These are phyloP conservation scores for Dalbergia cochinchinensis DNA, from an alignment of 306 rosid genomes.

Conservation along the genomic window DNA sequence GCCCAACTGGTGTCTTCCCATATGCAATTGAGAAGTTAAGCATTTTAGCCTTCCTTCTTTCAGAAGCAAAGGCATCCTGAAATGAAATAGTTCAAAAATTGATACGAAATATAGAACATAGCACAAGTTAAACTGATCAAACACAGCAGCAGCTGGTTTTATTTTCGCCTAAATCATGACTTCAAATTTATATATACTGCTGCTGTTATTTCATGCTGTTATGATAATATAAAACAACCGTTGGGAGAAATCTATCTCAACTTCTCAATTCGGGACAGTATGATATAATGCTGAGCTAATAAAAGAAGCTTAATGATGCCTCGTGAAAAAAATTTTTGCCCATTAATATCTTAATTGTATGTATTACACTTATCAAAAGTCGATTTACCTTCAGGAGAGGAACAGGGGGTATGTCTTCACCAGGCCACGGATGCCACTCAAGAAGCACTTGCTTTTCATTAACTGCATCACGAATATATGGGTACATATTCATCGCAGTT, in stretches of 20 bases:
- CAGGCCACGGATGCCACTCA: constrained; percentile 98
- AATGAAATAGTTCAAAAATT: constrained; percentile 23
- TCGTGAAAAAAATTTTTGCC: background rate
- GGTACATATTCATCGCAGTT: constrained; percentile 99
- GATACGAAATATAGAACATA: constrained; percentile 12
- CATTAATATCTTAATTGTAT: constrained; percentile 6
- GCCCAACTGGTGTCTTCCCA: constrained; percentile 94
- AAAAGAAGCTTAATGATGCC: constrained; percentile 2
- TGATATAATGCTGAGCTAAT: constrained; percentile 7
- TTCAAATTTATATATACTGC: background rate
- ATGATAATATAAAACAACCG: background rate
- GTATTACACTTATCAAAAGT: constrained; percentile 16
- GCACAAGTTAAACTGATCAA: background rate
- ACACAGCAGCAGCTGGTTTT: background rate
- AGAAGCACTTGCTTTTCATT: constrained; percentile 75
- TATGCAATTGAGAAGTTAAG: constrained; percentile 98
- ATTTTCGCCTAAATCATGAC: constrained; percentile 6
- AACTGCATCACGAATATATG: constrained; percentile 88
- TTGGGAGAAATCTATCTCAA: background rate
- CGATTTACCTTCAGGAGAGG: constrained; percentile 88
- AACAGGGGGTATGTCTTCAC: constrained; percentile 97
- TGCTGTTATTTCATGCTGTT: constrained; percentile 3
- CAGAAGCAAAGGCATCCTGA: constrained; percentile 93
- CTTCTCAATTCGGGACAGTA: background rate
- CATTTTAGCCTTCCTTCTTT: constrained; percentile 98